Evolutionary conservation across 208 protist species (phyloP).

Genomic region (Crithidia bombi): DNA sequence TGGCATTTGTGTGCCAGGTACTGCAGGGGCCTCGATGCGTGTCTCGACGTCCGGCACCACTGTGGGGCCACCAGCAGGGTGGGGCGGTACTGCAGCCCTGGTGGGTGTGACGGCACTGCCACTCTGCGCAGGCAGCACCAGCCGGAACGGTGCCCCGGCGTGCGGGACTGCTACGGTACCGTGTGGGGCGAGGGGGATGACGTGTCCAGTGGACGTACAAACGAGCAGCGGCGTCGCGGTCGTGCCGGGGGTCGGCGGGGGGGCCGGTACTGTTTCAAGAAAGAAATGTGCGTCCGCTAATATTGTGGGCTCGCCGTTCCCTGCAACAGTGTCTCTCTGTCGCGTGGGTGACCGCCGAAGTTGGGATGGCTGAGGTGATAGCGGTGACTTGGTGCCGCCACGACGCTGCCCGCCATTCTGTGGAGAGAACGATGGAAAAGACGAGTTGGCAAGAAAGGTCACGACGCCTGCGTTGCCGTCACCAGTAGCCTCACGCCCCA

Average conservation of each 20-base stretch:
- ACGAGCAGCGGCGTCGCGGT: constrained; percentile 41
- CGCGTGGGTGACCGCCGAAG: background rate
- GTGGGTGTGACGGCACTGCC: background rate
- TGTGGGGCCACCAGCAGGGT: background rate
- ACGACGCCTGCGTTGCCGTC: background rate
- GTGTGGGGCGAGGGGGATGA: constrained; percentile 45
- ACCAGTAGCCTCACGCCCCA: background rate
- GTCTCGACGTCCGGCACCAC: constrained; percentile 65
- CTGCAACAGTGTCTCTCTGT: background rate
- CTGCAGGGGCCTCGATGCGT: constrained; percentile 18
- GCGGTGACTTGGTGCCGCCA: background rate
- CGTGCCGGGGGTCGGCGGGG: constrained; percentile 4
- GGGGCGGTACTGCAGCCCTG: background rate
- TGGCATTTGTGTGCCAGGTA: constrained; percentile 24
- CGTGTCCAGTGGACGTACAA: constrained; percentile 56
- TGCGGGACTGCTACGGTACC: constrained; percentile 44
- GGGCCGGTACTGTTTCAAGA: constrained; percentile 43
- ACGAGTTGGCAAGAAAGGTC: background rate
- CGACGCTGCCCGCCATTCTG: background rate
- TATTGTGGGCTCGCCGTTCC: background rate
- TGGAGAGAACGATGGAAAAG: background rate
- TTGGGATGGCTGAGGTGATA: background rate
- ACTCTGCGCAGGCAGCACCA: constrained; percentile 48
- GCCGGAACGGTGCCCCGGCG: constrained; percentile 57
- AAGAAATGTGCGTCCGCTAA: constrained; percentile 37